These are phyloP conservation scores for Dictyostelium brefeldianum DNA, from an alignment of 78 protist species.

Conservation along the genomic window DNA sequence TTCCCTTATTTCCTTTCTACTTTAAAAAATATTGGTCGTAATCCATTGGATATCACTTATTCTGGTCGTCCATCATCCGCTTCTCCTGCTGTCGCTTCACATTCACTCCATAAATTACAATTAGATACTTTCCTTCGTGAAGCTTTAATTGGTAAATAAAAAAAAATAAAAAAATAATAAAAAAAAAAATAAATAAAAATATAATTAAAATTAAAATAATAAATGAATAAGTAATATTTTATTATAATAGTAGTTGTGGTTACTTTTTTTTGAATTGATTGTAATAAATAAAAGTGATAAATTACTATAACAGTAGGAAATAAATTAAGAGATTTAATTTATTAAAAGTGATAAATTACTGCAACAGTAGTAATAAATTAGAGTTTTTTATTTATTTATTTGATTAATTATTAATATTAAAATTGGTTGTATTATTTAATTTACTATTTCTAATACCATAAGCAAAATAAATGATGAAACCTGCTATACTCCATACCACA, in stretches of 20 bases:
- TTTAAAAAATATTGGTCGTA: conserved; percentile 30
- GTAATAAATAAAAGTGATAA: too few relatives aligned
- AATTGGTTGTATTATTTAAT: conserved; percentile 18
- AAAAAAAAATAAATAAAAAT: too few relatives aligned
- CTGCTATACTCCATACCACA: conserved; percentile 66
- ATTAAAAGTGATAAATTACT: too few relatives aligned
- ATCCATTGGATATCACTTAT: conserved; percentile 64
- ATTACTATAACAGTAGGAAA: too few relatives aligned
- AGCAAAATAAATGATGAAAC: conserved; percentile 60
- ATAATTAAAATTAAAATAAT: too few relatives aligned
- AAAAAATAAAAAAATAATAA: too few relatives aligned
- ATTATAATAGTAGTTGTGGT: too few relatives aligned
- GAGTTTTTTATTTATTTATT: neutral
- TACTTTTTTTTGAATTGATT: too few relatives aligned
- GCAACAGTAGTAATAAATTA: too few relatives aligned
- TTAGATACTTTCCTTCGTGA: conserved; percentile 36
- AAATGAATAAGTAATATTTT: too few relatives aligned
- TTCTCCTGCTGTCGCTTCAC: conserved; percentile 89
- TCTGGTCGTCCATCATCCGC: conserved; percentile 89
- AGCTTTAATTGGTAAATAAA: conserved; percentile 55
- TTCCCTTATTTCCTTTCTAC: conserved; percentile 54
- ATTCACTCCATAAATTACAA: conserved; percentile 60
- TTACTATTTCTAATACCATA: conserved; percentile 82
- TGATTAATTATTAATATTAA: neutral
- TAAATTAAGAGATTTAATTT: too few relatives aligned